Evolutionary conservation across 306 rosid species (phyloP), one percentile per base, ranked within the genome.

Genomic region (Lotus japonicus): DNA sequence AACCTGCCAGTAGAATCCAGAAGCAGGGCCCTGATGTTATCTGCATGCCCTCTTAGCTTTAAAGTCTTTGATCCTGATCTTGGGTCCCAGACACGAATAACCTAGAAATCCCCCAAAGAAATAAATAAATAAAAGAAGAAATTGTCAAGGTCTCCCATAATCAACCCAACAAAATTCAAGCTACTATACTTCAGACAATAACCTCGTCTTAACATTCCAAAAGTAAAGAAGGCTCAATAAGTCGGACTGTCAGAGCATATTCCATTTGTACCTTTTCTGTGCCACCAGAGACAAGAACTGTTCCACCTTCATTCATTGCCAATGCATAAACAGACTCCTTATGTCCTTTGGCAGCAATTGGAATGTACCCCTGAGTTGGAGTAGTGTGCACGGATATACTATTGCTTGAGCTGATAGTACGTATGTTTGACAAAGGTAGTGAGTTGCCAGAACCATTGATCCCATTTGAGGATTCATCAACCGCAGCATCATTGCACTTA

Each of bases 291-390:
- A 87, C 99, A 63, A 95, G 92, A 83, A 90, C 84, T 12, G 95
- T 73, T 59, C 97, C 99, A 58, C 88, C 81, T 77, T 88, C 99
- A 70, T 95, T 88, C 92, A 90, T 87, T 64, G 88, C 95, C 80
- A 95, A 80, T 18, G 99, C 97, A 90, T 95, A 95, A 79, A 95
- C 99, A 55, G 99, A 95, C 80, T 95, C 99, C 84, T 95, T 95
- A 43, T 95, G 99, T 78, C 99, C 99, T 83, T 95, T 95, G 69
- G 99, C 97, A 79, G 89, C 64, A 67, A 82, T 50, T 66, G 99
- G 99, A 76, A 70, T 79, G 80, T 90, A 95, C 74, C 96, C 99
- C 53, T 94, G 95, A 60, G 88, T 73, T 67, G 85, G 99, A 81
- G 82, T 79, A 53, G 89, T 9, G 71, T 88, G 96, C 70, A 60